Evolutionary conservation across 805 yeast genomes (phyloP), one percentile per base, ranked within the genome.

Genomic region (Priceomyces fermenticarens): DNA sequence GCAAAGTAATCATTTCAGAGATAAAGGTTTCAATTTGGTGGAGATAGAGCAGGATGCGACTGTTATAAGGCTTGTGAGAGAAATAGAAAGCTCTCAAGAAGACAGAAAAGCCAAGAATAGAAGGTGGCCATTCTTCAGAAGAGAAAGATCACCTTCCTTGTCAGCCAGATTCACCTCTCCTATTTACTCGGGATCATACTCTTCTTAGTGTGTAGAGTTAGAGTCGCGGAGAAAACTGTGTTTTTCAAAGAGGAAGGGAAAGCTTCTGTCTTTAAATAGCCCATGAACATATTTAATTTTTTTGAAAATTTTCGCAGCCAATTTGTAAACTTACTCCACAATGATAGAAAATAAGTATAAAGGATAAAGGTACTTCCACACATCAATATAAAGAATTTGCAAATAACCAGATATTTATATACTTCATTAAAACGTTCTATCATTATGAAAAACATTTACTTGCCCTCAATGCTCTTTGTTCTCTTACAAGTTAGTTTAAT

Each of bases 41-140:
- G 90, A 84, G 51, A 70, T 80, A 39, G 88, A 84, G 59, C 89
- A 84, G 56, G 90, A 84, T 53, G 87, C 85, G 2, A 80, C 83
- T 16, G 89, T 83, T 13, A 63, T 83, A 53, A 76, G 73, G 55
- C 63, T 83, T 32, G 82, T 81, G 78, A 73, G 75, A 40, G 88
- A 83, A 54, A 81, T 84, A 28, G 67, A 67, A 17, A 43, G 48
- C 5, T 58, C 83, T 45, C 76, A 73, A 47, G 78, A 76, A 12
- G 87, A 81, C 49, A 78, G 76, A 48, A 65, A 65, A 31, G 45
- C 52, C 8, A 58, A 77, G 35, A 66, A 58, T 50, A 33, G 1
- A 15, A 13, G 32, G 15, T 14, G 32, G 32, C 32, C 15, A 5
- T 14, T 29, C 25, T 20, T 20, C 4, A 20, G 8, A 8, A 20